Evolutionary conservation across 352 stramenopile species (phyloP).

Genomic region (Phytophthora lateralis): DNA sequence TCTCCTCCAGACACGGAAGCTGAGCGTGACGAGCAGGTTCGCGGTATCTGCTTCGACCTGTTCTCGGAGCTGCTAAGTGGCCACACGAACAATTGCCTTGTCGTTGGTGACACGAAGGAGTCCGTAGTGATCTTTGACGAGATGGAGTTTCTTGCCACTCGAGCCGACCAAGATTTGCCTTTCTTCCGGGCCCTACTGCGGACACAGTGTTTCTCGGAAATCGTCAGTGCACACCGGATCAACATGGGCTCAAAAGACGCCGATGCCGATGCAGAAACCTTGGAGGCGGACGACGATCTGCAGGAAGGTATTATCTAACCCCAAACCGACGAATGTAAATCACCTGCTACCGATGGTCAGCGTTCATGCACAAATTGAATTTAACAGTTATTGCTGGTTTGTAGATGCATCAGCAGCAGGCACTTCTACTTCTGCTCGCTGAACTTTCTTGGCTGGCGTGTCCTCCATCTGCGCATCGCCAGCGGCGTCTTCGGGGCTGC

Average conservation of each 20-base stretch:
- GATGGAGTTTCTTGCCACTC: conserved; percentile 77
- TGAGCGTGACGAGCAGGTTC: conserved; percentile 54
- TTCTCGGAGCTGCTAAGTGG: conserved; percentile 65
- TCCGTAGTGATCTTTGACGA: conserved; percentile 90
- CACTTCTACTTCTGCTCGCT: conserved; percentile 15
- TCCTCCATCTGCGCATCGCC: conserved; percentile 12
- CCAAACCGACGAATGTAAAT: conserved; percentile 2
- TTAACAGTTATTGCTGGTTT: conserved; percentile 23
- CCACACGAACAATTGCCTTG: conserved; percentile 77
- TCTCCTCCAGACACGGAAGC: conserved; percentile 27
- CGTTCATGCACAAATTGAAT: conserved; percentile 9
- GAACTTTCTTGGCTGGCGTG: conserved; percentile 36
- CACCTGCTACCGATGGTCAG: conserved; percentile 1
- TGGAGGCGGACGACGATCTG: conserved; percentile 40
- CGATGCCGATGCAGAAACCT: conserved; percentile 14
- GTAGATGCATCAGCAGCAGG: conserved; percentile 7
- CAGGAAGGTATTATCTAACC: conserved; percentile 59
- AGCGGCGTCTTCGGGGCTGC: conserved; percentile 7
- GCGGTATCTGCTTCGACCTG: conserved; percentile 70
- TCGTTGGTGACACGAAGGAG: conserved; percentile 86
- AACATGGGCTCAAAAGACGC: conserved; percentile 49
- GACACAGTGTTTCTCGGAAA: conserved; percentile 86
- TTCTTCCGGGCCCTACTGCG: conserved; percentile 79
- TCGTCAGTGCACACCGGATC: conserved; percentile 79
- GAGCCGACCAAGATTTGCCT: conserved; percentile 52